phyloP scores from a whole-genome alignment of 2,329 filamentous ascomycete genomes.

The Colletotrichum sp. region DNA sequence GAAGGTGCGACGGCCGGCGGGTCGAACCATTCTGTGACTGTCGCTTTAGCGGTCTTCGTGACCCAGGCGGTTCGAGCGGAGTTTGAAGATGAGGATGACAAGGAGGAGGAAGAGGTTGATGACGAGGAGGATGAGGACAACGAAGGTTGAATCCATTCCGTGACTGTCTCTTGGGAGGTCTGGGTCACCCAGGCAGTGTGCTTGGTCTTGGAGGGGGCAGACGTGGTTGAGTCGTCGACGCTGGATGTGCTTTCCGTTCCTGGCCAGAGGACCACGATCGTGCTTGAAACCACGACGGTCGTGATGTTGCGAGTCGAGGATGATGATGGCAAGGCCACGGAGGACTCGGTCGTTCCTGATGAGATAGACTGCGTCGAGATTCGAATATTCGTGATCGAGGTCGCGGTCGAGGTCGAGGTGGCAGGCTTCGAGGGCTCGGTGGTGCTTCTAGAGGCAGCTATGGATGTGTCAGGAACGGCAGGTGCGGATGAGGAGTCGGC shows the following conservation, averaged over 20 bases:
- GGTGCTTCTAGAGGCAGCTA: not conserved
- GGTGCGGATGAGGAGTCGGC: not conserved
- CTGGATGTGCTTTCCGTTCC: not conserved
- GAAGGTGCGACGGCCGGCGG: not conserved
- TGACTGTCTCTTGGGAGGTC: not conserved
- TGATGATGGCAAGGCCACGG: accelerated
- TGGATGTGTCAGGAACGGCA: not conserved
- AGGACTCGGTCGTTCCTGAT: not conserved
- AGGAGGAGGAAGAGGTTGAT: not conserved
- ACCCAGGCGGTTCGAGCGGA: not conserved
- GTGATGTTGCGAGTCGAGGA: not conserved
- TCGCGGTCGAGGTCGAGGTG: not conserved
- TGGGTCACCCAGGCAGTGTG: not conserved
- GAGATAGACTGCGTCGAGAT: not conserved
- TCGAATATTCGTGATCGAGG: not conserved
- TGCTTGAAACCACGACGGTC: not conserved
- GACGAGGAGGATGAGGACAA: not conserved
- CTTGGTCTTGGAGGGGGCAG: accelerated
- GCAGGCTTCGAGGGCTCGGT: not conserved
- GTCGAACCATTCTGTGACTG: not conserved
- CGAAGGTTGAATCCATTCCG: accelerated
- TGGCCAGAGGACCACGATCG: not conserved
- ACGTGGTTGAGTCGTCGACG: accelerated
- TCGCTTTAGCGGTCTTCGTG: not conserved
- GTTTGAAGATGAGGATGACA: not conserved